Evolutionary conservation across 2,329 filamentous ascomycete genomes (phyloP).

Genomic region (Lachnellula subtilissima): DNA sequence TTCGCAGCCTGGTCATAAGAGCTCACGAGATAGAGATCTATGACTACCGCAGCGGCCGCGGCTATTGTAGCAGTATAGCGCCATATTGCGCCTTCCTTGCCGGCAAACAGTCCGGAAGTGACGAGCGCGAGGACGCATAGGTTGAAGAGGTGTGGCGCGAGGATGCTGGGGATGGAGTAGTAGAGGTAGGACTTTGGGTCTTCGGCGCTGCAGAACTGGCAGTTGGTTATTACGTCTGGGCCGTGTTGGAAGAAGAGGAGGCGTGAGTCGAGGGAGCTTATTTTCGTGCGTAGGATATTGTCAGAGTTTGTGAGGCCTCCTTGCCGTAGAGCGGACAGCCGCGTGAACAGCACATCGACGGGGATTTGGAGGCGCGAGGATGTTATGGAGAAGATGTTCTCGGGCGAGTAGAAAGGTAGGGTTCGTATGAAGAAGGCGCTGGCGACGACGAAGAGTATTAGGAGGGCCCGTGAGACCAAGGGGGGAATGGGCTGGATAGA

Average conservation of each 20-base stretch:
- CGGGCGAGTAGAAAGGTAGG: conserved; percentile 62
- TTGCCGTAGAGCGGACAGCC: conserved; percentile 57
- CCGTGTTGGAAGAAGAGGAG: conserved; percentile 83
- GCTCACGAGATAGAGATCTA: conserved; percentile 62
- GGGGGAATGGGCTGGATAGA: conserved; percentile 52
- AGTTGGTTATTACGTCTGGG: conserved; percentile 65
- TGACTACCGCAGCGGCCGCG: conserved; percentile 50
- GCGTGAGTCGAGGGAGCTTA: conserved; percentile 66
- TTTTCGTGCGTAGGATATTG: conserved; percentile 58
- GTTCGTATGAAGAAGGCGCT: conserved; percentile 57
- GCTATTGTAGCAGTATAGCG: conserved; percentile 63
- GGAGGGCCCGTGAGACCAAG: conserved; percentile 51
- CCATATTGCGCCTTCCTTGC: conserved; percentile 62
- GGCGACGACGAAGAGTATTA: conserved; percentile 49
- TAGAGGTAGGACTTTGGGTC: conserved; percentile 68
- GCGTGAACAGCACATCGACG: conserved; percentile 77
- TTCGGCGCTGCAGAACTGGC: conserved; percentile 76
- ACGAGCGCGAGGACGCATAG: conserved; percentile 65
- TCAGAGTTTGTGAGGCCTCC: conserved; percentile 52
- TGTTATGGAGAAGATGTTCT: conserved; percentile 77
- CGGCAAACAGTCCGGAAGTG: conserved; percentile 65
- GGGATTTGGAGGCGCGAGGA: conserved; percentile 79
- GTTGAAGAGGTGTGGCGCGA: conserved; percentile 77
- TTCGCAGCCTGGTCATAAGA: conserved; percentile 64
- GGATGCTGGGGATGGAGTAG: conserved; percentile 70